Conservation (phyloP, 345 rosid species). For the Angophora floribunda region DNA sequence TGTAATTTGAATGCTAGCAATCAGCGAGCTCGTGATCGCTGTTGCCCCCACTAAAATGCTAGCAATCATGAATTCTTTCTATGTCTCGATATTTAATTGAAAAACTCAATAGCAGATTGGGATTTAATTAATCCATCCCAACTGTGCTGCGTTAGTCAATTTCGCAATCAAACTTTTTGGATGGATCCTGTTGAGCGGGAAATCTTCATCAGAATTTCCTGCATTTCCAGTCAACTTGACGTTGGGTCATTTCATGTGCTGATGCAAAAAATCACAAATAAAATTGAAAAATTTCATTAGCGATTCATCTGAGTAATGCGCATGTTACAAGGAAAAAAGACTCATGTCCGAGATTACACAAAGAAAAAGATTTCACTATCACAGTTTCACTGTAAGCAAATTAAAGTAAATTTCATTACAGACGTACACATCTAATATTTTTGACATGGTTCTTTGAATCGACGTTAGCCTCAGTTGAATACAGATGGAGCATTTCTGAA, state of each 20-base stretch:
- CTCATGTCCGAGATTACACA: neutral
- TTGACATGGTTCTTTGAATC: accelerated
- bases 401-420: neutral
- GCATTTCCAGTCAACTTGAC: neutral
- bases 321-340: neutral
- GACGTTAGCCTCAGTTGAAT: neutral
- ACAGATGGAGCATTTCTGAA: neutral
- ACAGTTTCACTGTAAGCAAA: neutral
- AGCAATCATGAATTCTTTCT: neutral
- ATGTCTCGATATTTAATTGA: neutral
- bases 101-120: neutral
- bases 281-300: neutral
- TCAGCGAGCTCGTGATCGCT: too few relatives aligned
- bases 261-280: neutral
- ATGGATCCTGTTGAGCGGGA: neutral
- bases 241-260: neutral
- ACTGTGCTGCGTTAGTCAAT: neutral
- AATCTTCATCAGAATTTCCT: neutral
- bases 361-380: neutral
- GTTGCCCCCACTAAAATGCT: too few relatives aligned
- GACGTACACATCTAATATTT: neutral
- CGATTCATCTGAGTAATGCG: neutral
- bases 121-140: neutral
- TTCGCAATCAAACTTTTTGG: neutral
- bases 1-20: too few relatives aligned